Conservation (phyloP, 2,329 filamentous ascomycete genomes). For the Leptographium lundbergii region DNA sequence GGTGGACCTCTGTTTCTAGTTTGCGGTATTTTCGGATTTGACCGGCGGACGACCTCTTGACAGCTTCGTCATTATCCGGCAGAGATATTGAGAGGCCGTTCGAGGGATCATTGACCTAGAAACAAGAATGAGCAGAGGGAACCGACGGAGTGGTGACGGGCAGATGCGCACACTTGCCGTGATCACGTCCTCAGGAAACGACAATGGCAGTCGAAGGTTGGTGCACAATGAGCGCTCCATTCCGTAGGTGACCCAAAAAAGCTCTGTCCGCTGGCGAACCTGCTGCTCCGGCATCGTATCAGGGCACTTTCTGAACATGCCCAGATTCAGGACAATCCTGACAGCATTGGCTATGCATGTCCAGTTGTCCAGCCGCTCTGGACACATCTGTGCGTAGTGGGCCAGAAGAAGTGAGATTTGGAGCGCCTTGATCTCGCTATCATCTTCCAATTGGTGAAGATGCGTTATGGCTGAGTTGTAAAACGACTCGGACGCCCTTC, state of each 20-base stretch:
- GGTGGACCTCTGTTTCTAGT: conserved; percentile 1
- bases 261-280: conserved; percentile 41
- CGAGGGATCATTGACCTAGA: not conserved
- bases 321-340: conserved; percentile 34
- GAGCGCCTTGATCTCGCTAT: conserved; percentile 27
- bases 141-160: not conserved
- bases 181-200: conserved; percentile 11
- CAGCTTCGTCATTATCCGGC: not conserved
- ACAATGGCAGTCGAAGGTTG: conserved; percentile 39
- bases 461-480: conserved; percentile 14
- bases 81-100: not conserved
- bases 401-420: conserved; percentile 38
- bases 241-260: conserved; percentile 51
- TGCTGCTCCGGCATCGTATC: conserved; percentile 35
- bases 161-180: not conserved
- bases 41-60: not conserved
- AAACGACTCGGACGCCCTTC: conserved; percentile 2
- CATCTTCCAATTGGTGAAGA: conserved; percentile 16
- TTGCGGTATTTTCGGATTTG: conserved; percentile 1
- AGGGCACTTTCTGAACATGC: conserved; percentile 34
- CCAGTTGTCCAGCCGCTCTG: conserved; percentile 28
- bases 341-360: conserved; percentile 37
- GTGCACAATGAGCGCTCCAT: conserved; percentile 33
- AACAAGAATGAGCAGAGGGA: not conserved
- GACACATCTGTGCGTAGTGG: conserved; percentile 34